Conservation (phyloP, 148 eudicot genomes). For the Rhododendron ferrugineum region DNA sequence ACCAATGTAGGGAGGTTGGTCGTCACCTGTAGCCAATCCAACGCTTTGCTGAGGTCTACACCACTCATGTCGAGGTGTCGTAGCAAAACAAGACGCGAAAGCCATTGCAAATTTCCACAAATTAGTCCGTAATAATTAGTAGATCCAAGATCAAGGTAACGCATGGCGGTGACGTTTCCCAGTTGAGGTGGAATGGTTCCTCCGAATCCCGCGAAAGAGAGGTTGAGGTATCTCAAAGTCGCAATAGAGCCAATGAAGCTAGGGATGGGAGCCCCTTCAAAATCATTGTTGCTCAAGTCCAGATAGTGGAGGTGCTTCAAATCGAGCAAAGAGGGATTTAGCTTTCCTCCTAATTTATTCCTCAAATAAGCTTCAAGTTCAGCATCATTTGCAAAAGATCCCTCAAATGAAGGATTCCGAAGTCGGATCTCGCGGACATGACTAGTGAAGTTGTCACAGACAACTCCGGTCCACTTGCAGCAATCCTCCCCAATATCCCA, state of each 20-base stretch:
- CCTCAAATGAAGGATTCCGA: background rate
- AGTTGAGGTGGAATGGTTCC: conserved; percentile 11
- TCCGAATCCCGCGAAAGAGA: rapidly evolving
- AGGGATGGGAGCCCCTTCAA: too few relatives aligned
- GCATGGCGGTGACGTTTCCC: conserved; percentile 7
- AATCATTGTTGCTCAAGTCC: too few relatives aligned
- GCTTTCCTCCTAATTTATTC: too few relatives aligned
- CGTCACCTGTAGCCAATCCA: background rate
- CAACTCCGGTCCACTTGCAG: background rate
- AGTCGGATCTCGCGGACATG: background rate
- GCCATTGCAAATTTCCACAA: background rate
- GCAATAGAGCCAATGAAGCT: too few relatives aligned
- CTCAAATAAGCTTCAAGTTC: rapidly evolving
- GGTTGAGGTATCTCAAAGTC: conserved; percentile 17
- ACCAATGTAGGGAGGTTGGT: background rate
- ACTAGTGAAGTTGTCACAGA: background rate
- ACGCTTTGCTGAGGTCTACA: background rate
- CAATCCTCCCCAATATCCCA: background rate
- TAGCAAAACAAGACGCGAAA: background rate
- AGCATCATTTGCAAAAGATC: rapidly evolving
- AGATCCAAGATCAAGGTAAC: background rate
- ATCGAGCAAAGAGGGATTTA: too few relatives aligned
- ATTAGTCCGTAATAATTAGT: background rate
- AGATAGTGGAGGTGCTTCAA: too few relatives aligned
- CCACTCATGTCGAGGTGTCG: background rate